phyloP scores from a whole-genome alignment of 805 yeast species.

The Wickerhamiella kurtzmanii region DNA sequence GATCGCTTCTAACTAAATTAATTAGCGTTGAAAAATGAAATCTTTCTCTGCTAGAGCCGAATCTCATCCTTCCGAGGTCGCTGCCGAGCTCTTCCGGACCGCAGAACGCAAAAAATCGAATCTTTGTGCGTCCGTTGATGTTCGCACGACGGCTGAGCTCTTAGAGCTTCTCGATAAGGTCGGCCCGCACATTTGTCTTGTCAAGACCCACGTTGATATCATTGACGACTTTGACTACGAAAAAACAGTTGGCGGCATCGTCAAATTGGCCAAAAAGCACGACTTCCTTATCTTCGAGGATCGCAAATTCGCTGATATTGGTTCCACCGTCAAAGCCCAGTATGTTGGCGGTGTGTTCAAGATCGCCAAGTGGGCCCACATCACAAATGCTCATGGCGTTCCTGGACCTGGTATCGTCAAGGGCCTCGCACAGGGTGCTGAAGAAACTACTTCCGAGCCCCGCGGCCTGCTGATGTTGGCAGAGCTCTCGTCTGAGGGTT shows the following conservation, averaged over 20 bases:
- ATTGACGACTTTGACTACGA: conserved; percentile 79
- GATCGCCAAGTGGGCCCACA: conserved; percentile 90
- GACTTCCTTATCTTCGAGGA: conserved; percentile 90
- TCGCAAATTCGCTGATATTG: conserved; percentile 96
- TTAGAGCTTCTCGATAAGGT: conserved; percentile 57
- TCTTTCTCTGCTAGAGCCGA: conserved; percentile 59
- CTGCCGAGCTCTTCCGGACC: conserved; percentile 52
- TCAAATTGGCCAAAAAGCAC: conserved; percentile 62
- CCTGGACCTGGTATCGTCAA: conserved; percentile 88
- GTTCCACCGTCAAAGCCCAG: conserved; percentile 91
- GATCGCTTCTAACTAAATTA: background rate
- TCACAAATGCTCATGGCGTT: conserved; percentile 94
- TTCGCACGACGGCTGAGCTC: conserved; percentile 64
- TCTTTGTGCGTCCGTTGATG: conserved; percentile 90
- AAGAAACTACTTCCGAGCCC: conserved; percentile 45
- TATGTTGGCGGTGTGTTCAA: conserved; percentile 80
- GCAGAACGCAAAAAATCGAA: conserved; percentile 76
- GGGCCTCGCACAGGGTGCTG: conserved; percentile 72
- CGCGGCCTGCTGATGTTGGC: conserved; percentile 91
- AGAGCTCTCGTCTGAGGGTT: conserved; percentile 86
- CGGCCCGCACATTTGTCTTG: conserved; percentile 85
- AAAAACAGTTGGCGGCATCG: conserved; percentile 60
- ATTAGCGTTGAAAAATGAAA: background rate
- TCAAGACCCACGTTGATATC: conserved; percentile 91
- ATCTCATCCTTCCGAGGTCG: conserved; percentile 64